Conservation (phyloP, 164 flowering plant species). For the Cinnamomum chago region DNA sequence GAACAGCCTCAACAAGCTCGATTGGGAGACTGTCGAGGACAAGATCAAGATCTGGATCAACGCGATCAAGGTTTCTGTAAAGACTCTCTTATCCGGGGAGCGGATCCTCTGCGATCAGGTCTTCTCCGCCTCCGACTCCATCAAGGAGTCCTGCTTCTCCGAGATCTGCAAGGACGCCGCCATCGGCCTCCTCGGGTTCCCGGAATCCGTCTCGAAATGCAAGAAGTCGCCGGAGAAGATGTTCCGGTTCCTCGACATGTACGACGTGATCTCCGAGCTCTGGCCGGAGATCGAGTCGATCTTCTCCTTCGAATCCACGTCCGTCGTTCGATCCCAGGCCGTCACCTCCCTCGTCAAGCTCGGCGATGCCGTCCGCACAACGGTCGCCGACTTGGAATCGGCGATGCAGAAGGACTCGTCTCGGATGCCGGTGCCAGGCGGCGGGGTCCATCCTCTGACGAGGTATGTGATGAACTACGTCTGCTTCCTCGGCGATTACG, state of each 20-base stretch:
- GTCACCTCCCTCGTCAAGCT: conserved; percentile 33
- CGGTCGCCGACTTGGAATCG: conserved; percentile 47
- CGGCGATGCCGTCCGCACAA: conserved; percentile 34
- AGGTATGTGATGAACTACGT: conserved; percentile 47
- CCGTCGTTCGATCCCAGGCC: conserved; percentile 45
- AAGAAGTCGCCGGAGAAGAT: conserved; percentile 57
- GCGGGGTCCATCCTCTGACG: conserved; percentile 55
- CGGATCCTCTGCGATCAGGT: conserved; percentile 61
- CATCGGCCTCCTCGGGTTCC: conserved; percentile 38
- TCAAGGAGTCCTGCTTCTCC: conserved; percentile 55
- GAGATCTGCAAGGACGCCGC: conserved; percentile 56
- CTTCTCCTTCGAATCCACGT: conserved; percentile 45
- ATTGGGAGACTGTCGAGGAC: conserved; percentile 55
- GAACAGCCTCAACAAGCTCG: conserved; percentile 37
- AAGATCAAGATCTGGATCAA: conserved; percentile 58
- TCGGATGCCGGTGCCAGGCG: conserved; percentile 33
- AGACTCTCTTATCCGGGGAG: conserved; percentile 57
- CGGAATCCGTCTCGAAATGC: conserved; percentile 38
- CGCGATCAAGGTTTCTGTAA: conserved; percentile 46
- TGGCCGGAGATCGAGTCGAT: conserved; percentile 56
- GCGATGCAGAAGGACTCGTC: conserved; percentile 50
- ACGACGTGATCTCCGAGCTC: conserved; percentile 37
- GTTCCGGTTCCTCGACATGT: conserved; percentile 55
- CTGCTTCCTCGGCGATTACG: conserved; percentile 47
- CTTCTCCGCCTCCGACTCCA: conserved; percentile 38